Base-by-base conservation (phyloP, 208 protist genomes). In the Wallacemonas collosoma region DNA sequence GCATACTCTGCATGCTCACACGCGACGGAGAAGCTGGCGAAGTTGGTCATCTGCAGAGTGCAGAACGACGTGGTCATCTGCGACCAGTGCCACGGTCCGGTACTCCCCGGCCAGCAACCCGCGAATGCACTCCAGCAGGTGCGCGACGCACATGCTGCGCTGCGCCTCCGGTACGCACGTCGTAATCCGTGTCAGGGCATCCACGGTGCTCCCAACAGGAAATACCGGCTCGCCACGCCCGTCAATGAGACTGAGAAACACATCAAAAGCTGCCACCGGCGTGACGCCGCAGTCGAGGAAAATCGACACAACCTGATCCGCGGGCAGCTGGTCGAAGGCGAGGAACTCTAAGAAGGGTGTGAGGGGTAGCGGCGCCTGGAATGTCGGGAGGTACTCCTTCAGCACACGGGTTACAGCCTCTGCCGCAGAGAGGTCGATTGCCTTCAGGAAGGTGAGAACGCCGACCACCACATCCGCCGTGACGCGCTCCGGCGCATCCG, bases 71-170 rank as follows among this genome's bases (percentile, higher is more conserved):
- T 36, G 40, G 43, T 65, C 60, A 5, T 65, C 40, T n/a, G 79
- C 72, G 4, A 75, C 77, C 53, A 90, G 55, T 15, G 67, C 15
- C 14, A 77, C 53, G n/a, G 69, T 62, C 11, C 65, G 80, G 47
- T 79, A 72, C 53, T 93, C 85, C 12, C 79, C 80, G 8, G 74
- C 83, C 15, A 93, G 66, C 53, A 91, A 38, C 26, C 80, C 76
- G 9, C 80, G 82, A 63, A 90, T 88, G 70, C 86, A 83, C 74
- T 95, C 85, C 44, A 91, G 77, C 44, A 95, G 68, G 64, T 93
- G 83, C 3, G 85, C 71, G 3, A 71, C 79, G 50, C 81, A 88
- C 51, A 90, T 72, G 11, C 76, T 67, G 41, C 77, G 87, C 50
- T 81, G 78, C 38, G 79, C 74, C 26, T 66, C 66, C 9, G 67